Evolutionary conservation across 768 basidiomycete genomes (phyloP), one percentile per base, ranked within the genome.

Genomic region (Auricularia auricula-judae): DNA sequence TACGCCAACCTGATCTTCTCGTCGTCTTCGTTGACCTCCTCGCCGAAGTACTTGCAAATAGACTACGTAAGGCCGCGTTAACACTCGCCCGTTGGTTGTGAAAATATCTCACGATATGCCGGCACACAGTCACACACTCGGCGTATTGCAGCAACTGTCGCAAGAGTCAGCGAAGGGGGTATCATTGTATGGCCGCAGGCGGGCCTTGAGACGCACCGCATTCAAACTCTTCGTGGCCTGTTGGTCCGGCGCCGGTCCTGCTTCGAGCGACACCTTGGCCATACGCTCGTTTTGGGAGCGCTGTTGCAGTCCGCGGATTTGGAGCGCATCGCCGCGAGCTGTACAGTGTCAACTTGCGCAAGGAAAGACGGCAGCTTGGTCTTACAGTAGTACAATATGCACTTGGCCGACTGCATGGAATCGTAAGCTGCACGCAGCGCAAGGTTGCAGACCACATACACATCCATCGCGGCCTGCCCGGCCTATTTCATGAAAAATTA

Each of bases 31-130:
- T 88, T 80, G 43, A 91, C 82, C 0, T 69, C 66, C 73, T 93
- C 91, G 1, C 88, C 91, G 67, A 93, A 93, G 71, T 89, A 91
- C 58, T 83, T 84, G 70, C 91, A 92, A 65, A 93, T 86, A 1
- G 81, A 78, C 88, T 92, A 62, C 29, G 29, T 10, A 53, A 61
- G 29, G 43, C 58, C 11, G 51, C 53, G 3, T 39, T 35, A 36
- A 7, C 54, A 10, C 8, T 18, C n/a, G 36, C 21, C 36, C 18
- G 29, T 18, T 23, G 53, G 39, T 61, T 18, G 53, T 33, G 23
- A 36, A 8, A 14, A 7, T 58, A 7, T 74, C 86, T 66, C 68
- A 90, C 89, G 33, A 90, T 78, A 74, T 93, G 91, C 44, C 91
- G 77, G 72, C 90, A 93, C 3, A 79, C 73, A 7, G 77, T 72